These are phyloP conservation scores for Bruguiera sexangula DNA, from an alignment of 345 rosid species.

Conservation along the genomic window DNA sequence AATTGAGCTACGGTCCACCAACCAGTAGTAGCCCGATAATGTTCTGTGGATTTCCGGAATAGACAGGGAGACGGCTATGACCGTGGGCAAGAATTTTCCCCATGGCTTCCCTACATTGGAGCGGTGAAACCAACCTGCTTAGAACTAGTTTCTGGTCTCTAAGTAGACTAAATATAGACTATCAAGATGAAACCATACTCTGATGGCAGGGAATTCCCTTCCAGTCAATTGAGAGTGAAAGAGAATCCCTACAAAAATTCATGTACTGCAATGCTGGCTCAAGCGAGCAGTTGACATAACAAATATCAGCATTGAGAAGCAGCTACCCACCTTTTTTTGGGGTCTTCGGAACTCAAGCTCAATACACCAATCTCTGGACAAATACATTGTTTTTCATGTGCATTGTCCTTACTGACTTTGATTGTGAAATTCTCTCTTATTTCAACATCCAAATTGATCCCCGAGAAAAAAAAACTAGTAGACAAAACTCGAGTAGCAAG, in stretches of 20 bases:
- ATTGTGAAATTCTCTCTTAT: background rate
- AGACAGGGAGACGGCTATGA: slow-evolving; percentile 32
- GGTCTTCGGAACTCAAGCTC: background rate
- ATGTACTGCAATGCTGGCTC: background rate
- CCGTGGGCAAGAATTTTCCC: slow-evolving; percentile 35
- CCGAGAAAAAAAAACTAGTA: slow-evolving; percentile 1
- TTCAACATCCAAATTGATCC: background rate
- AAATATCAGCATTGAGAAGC: background rate
- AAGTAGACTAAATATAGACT: background rate
- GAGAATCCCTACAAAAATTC: slow-evolving; percentile 15
- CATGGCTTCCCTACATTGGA: slow-evolving; percentile 29
- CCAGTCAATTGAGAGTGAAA: background rate
- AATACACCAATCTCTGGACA: slow-evolving; percentile 1
- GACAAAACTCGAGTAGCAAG: background rate
- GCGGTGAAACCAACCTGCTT: slow-evolving; percentile 13
- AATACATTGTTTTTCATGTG: background rate
- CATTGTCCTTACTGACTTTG: background rate
- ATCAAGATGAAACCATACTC: background rate
- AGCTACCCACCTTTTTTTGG: background rate
- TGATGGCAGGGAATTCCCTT: background rate
- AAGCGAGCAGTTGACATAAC: slow-evolving; percentile 1
- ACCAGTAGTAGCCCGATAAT: slow-evolving; percentile 33
- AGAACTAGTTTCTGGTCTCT: background rate
- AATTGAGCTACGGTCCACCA: slow-evolving; percentile 1
- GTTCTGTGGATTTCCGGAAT: slow-evolving; percentile 24